Conservation (phyloP, 2,329 filamentous ascomycete genomes). For the Penicillium olsonii region DNA sequence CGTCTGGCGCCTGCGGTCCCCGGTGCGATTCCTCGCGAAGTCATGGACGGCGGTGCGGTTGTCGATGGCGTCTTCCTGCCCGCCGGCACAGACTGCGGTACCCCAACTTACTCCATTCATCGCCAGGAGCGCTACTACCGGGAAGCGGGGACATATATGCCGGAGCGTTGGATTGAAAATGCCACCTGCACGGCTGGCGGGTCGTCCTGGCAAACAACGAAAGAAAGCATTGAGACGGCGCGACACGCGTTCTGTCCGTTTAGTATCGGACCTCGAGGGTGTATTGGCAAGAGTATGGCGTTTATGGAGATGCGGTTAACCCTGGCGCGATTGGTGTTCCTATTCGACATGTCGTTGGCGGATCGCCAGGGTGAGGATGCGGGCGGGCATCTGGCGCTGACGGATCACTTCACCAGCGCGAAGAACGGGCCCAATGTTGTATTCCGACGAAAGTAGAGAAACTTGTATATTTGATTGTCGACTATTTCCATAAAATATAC, state of each 20-base stretch:
- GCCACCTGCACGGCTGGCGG: constrained; percentile 41
- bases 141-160: constrained; percentile 59
- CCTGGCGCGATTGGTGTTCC: constrained; percentile 40
- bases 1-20: constrained; percentile 43
- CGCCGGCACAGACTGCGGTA: constrained; percentile 63
- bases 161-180: constrained; percentile 66
- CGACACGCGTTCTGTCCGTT: constrained; percentile 71
- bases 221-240: constrained; percentile 55
- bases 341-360: constrained; percentile 41
- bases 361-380: constrained; percentile 38
- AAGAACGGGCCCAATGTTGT: constrained; percentile 42
- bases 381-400: constrained; percentile 36
- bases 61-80: constrained; percentile 42
- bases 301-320: constrained; percentile 46
- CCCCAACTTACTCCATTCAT: constrained; percentile 68
- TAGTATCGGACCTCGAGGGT: constrained; percentile 44
- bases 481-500: no score
- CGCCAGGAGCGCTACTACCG: constrained; percentile 66
- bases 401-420: constrained; percentile 42
- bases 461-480: no score
- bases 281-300: constrained; percentile 47
- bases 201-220: constrained; percentile 44
- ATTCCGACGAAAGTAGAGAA: constrained; percentile 13
- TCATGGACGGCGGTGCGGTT: constrained; percentile 39
- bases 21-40: constrained; percentile 40